Conservation (phyloP, 345 rosid species). For the Populus euphratica region DNA sequence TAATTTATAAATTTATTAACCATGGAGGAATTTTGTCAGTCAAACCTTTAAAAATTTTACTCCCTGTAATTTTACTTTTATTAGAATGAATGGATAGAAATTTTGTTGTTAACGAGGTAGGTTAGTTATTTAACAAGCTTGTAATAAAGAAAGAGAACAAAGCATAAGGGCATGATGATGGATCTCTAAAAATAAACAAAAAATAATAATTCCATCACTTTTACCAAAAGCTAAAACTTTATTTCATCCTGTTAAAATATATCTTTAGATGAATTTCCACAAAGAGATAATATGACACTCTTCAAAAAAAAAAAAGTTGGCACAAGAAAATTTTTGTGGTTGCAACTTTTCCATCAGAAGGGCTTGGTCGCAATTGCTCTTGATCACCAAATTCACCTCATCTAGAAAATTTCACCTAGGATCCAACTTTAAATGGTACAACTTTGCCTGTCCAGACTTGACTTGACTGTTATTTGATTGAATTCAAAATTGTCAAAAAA, state of each 20-base stretch:
- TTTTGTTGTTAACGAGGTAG: no score
- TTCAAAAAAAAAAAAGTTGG: neutral
- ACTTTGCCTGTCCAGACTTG: neutral
- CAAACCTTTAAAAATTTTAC: no score
- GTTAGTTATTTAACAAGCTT: no score
- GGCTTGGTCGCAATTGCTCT: neutral
- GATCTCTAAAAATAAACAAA: no score
- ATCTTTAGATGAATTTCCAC: neutral
- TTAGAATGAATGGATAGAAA: no score
- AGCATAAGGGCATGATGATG: no score
- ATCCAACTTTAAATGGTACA: neutral
- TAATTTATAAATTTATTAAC: no score
- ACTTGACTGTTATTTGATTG: neutral
- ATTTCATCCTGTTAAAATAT: neutral
- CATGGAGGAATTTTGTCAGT: no score
- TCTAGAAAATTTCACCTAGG: neutral
- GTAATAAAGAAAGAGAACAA: no score
- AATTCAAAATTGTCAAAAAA: conserved; percentile 1
- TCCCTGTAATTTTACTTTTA: no score
- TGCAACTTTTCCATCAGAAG: neutral
- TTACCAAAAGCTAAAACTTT: neutral
- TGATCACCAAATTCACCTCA: neutral
- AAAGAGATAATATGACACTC: no score
- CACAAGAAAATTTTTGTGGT: neutral
- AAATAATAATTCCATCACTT: no score